A percentile compares a stretch with the other conserved stretches of the same genome.
Conservation (phyloP, 202 grass and related monocot species). For the Musa balbisiana region DNA sequence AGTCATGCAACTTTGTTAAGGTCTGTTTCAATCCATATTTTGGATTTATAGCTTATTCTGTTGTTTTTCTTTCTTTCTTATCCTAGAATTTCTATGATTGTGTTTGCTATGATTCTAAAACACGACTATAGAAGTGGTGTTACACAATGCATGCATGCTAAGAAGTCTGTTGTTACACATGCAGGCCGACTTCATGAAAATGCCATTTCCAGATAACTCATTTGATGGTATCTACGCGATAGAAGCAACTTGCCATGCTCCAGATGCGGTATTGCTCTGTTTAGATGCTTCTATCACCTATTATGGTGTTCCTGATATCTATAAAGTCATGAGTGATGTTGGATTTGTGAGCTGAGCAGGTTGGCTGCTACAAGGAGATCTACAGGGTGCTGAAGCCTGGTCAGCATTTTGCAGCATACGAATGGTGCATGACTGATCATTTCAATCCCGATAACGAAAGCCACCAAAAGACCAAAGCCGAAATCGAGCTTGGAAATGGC, state of each 20-base stretch:
- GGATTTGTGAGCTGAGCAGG: slow-evolving; percentile 21
- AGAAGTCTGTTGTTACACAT: neutral
- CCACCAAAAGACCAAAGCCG: slow-evolving; percentile 82
- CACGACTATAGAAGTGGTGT: neutral
- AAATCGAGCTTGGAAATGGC: slow-evolving; percentile 87
- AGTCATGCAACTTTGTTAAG: slow-evolving; percentile 83
- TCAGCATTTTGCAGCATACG: slow-evolving; percentile 87
- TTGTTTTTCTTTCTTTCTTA: neutral
- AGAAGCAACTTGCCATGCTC: slow-evolving; percentile 90
- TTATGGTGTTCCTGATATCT: neutral
- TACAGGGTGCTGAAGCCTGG: slow-evolving; percentile 90
- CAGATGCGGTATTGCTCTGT: slow-evolving; percentile 48
- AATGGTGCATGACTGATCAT: slow-evolving; percentile 93
- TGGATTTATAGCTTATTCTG: neutral
- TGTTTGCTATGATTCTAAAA: too few species aligned
- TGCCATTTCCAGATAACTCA: slow-evolving; percentile 63
- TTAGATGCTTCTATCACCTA: neutral
- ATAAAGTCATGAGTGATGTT: neutral
- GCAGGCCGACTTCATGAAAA: slow-evolving; percentile 97
- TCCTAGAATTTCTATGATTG: too few species aligned
- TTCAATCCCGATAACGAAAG: slow-evolving; percentile 65
- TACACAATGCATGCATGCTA: neutral
- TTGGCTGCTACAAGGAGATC: slow-evolving; percentile 95
- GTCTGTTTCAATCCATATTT: slow-evolving; percentile 30
- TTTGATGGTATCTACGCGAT: slow-evolving; percentile 84